Evolutionary conservation across 306 rosid species (phyloP), one percentile per base, ranked within the genome.

Genomic region (Vigna trinervia): DNA sequence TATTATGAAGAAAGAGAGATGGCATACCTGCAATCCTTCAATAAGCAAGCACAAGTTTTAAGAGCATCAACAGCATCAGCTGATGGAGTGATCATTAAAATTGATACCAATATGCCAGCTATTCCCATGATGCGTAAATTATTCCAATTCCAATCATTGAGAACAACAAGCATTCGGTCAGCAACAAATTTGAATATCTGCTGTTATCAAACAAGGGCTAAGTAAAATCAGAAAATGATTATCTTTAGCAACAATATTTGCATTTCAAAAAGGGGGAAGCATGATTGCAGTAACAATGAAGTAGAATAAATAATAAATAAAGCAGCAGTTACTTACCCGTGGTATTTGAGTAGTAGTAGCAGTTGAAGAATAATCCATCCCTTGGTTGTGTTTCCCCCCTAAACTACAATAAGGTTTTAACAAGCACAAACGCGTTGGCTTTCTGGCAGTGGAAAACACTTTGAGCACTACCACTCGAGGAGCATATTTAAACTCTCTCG

Each of bases 1-100:
- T 28, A 47, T 17, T 12, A 8, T 36, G n/a, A 4, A 36, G 23
- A 39, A 20, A 63, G 32, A 39, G 30, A 13, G 53, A 66, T 57
- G 68, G 36, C 43, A 53, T 81, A 94, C 98, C 96, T 89, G 98
- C 98, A 95, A 77, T 89, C 97, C 87, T 90, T 92, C 48, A 95
- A 83, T 77, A 95, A 92, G 87, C 98, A 95, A 63, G 97, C 32
- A 84, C 98, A 95, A 76, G 97, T 90, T 89, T 92, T 95, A 75
- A 95, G 93, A 75, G 98, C 96, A 71, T 95, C 98, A 28, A 87
- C 91, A 65, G 97, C 98, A 69, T 85, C 66, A 69, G 96, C 96
- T 12, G 98, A 87, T 36, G 98, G 98, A 60, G 79, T 45, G 80
- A 90, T 58, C 84, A 92, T 80, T 56, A 90, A 78, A 45, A 86